A percentile compares a stretch with the other conserved stretches of the same genome.
phyloP scores from a whole-genome alignment of 1,139 yeast genomes.

The Protomyces gravidus region DNA sequence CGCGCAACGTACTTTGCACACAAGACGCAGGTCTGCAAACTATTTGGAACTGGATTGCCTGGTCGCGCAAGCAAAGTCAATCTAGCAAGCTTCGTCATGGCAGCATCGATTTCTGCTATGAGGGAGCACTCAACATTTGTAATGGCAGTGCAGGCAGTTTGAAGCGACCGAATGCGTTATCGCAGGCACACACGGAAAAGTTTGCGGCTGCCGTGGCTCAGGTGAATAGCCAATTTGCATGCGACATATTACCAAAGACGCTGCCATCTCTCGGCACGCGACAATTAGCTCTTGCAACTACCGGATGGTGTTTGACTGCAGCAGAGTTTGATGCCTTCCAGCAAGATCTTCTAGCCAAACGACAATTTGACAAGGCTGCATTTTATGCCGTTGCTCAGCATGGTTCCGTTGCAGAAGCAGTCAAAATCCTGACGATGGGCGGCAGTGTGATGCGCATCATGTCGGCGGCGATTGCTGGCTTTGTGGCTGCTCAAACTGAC shows the following conservation, averaged over 20 bases:
- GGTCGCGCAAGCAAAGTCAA: conserved; percentile 42
- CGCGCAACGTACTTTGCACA: conserved; percentile 57
- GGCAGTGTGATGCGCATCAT: conserved; percentile 66
- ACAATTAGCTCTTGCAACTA: conserved; percentile 71
- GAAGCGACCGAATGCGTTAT: conserved; percentile 34
- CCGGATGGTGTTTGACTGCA: conserved; percentile 87
- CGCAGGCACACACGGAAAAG: conserved; percentile 6
- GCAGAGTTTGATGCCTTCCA: conserved; percentile 71
- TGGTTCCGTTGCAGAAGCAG: conserved; percentile 78
- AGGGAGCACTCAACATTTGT: conserved; percentile 90
- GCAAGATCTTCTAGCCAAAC: conserved; percentile 42
- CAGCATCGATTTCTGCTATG: conserved; percentile 72
- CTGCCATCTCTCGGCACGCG: conserved; percentile 48
- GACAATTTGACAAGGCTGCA: conserved; percentile 82
- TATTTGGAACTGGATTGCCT: conserved; percentile 87
- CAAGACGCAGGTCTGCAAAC: conserved; percentile 63
- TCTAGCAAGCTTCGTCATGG: conserved; percentile 67
- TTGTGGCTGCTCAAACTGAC: background rate
- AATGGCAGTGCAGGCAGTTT: conserved; percentile 50
- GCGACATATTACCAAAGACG: conserved; percentile 35
- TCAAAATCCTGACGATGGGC: conserved; percentile 57
- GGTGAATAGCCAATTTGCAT: conserved; percentile 34
- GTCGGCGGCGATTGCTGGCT: conserved; percentile 43
- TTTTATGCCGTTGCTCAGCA: conserved; percentile 92
- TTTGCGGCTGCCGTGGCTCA: conserved; percentile 26